Base-by-base conservation (phyloP, 352 stramenopile genomes). In the Phytophthora litchii region DNA sequence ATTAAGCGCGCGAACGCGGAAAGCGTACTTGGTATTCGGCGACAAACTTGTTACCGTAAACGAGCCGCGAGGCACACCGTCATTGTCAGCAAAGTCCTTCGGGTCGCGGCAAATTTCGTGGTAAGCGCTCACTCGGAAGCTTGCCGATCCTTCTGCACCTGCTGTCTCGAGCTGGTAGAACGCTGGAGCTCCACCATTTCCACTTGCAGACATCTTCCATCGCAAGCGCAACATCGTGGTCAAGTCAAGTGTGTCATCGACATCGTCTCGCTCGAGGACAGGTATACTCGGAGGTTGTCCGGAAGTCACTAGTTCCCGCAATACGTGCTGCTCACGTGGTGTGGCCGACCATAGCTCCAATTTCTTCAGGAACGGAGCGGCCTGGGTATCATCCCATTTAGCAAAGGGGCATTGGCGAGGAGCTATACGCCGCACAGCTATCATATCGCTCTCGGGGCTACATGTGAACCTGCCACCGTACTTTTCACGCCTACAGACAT, bases 1-100 rank as follows among this genome's bases (percentile, higher is more conserved):
- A 43, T 97, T 98, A 34, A 97, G 83, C 5, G 87, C 91, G 11
- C 92, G 86, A 5, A 97, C 55, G 6, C 92, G 83, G 52, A 97
- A 97, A 38, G 67, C 78, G 55, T 97, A 97, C 60, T 91, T 93
- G 11, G 88, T 96, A 68, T 94, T 96, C 5, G 92, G 87, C 8
- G 54, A 29, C 8, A 97, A 50, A 0, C 80, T 78, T 0, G 72
- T 74, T 16, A 93, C 68, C 6, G 85, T 72, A 63, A 89, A 87
- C 12, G 85, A 67, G 25, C 95, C 94, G 19, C 88, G 81, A 27
- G 90, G 80, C 32, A 93, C 70, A 14, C 86, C 86, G 11, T 74
- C 50, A 48, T 94, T 94, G 62, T 94, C 84, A 31, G 86, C 72
- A 36, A 84, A 95, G 52, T 97, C 80, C 12, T 83, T 81, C 3